Evolutionary conservation across 2,329 filamentous ascomycete genomes (phyloP), one percentile per base, ranked within the genome.

Genomic region (Nemania sp.): DNA sequence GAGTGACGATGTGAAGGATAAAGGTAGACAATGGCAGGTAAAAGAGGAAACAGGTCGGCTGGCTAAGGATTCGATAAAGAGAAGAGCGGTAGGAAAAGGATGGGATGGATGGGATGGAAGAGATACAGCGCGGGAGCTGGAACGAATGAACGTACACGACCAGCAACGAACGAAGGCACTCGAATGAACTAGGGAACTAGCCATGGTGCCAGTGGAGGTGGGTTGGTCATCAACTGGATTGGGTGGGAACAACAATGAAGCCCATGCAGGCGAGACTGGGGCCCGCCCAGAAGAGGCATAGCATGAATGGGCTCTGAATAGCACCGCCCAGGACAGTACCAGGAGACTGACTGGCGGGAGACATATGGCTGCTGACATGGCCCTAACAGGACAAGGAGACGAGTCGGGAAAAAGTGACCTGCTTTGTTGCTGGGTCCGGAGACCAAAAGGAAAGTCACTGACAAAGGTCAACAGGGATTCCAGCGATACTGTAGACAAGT

Each of bases 1-100:
- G 76, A 78, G 73, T 73, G 75, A 77, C 76, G 75, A 74, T 73
- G 75, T 75, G 68, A 73, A 76, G 76, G 76, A 77, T 75, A 73
- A 76, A 74, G 73, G 73, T 69, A 66, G 67, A 69, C 70, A 69
- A 70, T 71, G 64, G 56, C 35, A 70, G 67, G 61, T 71, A 66
- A 66, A 67, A 71, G 64, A 69, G 64, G 66, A 71, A 69, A 57
- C 69, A 70, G 68, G 70, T 64, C 65, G 64, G 66, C 59, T 70
- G 71, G 71, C 62, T 64, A 68, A 63, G 75, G 74, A 72, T 75
- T 71, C 71, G 72, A 72, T 73, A 74, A 74, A 74, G 63, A 69
- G 74, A 73, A 73, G 73, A 73, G 72, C 72, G 70, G 69, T 72
- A 73, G 72, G 73, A 72, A 73, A 73, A 71, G 72, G 73, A 70